Evolutionary conservation across 2,329 filamentous ascomycete species (phyloP).

Genomic region (Elsinoe perseae): DNA sequence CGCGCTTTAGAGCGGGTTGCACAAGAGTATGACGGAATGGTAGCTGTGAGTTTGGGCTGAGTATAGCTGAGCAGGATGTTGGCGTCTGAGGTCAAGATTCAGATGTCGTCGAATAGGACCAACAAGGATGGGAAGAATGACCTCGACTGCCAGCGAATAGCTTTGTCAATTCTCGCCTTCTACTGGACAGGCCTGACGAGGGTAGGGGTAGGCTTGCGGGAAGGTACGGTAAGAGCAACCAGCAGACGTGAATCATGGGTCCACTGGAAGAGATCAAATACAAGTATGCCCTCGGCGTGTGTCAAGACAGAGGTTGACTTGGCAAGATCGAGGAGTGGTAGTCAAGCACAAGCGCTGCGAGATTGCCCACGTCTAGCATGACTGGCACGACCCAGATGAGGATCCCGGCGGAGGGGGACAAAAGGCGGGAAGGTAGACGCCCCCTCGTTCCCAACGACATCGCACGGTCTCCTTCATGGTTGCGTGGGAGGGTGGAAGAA

Average conservation of each 20-base stretch:
- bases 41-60: neutral
- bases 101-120: neutral
- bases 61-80: conserved; percentile 8
- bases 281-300: neutral
- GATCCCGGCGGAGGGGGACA: neutral
- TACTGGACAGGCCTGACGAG: conserved; percentile 5
- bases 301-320: neutral
- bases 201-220: neutral
- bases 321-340: neutral
- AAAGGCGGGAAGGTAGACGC: neutral
- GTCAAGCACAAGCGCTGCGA: conserved; percentile 3
- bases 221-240: neutral
- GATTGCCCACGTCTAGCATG: neutral
- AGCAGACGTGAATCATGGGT: conserved; percentile 1
- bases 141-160: conserved; percentile 11
- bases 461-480: neutral
- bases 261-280: conserved; percentile 3
- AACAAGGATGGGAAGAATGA: conserved; percentile 10
- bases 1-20: conserved; percentile 4
- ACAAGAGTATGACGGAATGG: conserved; percentile 5
- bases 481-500: neutral
- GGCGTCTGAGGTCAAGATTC: neutral
- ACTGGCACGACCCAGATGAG: neutral
- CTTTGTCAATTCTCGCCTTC: neutral
- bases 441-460: neutral